A percentile compares a stretch with the other conserved stretches of the same genome.
Conservation (phyloP, 225 moss, liverwort and hornwort species). For the Sphagnum contortum region DNA sequence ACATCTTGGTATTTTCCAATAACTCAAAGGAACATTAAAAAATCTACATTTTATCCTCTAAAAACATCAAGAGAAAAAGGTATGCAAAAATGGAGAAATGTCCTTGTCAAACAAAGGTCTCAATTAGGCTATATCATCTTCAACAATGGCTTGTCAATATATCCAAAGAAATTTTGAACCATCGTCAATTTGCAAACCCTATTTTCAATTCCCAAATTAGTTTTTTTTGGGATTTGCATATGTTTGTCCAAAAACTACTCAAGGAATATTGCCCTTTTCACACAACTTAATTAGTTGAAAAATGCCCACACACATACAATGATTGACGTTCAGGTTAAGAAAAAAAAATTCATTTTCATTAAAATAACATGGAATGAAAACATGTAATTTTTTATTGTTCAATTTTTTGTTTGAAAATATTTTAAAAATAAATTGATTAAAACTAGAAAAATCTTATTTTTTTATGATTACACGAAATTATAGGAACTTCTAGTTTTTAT, state of each 20-base stretch:
- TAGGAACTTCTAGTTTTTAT: no score
- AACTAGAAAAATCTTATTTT: no score
- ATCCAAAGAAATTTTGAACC: constrained; percentile 1
- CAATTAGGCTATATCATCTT: constrained; percentile 4
- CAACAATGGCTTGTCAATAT: not conserved
- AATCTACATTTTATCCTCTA: not conserved
- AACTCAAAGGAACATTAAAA: not conserved
- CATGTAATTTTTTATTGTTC: no score
- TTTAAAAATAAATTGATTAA: no score
- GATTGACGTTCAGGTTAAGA: no score
- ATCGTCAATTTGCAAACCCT: not conserved
- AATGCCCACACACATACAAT: no score
- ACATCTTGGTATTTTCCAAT: constrained; percentile 1
- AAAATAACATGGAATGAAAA: no score
- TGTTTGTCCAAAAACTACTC: constrained; percentile 5
- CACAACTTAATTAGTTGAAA: not conserved
- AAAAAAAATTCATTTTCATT: no score
- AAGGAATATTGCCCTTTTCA: not conserved
- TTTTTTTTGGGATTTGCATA: constrained; percentile 7
- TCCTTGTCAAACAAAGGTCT: not conserved
- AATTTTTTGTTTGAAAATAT: no score
- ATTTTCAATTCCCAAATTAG: not conserved
- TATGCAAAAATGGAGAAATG: constrained; percentile 11
- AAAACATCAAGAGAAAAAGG: not conserved
- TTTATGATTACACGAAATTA: no score